Evolutionary conservation across 768 basidiomycete genomes (phyloP), one percentile per base, ranked within the genome.

Genomic region (Leccinum aurantiacum): DNA sequence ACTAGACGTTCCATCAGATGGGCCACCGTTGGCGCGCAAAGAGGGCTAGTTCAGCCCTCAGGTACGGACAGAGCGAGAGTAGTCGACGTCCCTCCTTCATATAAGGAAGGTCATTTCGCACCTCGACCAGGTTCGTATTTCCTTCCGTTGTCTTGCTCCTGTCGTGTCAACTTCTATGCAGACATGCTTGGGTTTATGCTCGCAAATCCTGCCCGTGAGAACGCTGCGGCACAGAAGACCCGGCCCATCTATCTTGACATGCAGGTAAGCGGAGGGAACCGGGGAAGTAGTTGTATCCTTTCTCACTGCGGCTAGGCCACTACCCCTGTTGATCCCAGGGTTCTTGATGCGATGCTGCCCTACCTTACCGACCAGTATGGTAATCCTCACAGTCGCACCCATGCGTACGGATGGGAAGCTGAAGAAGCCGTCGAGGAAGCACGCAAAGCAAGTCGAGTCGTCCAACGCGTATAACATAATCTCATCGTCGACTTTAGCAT

Each of bases 401-500:
- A 99, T 75, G 94, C 97, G 1, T 99, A 98, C 74, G 97, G 97
- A 4, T 99, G 97, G 97, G 97, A 99, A 76, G 93, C 96, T 6
- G 97, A 99, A 69, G 82, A 88, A 69, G 97, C 90, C 0, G 92
- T 97, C 7, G 97, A 98, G 71, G 86, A 89, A 62, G 95, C 94
- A 3, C 85, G 97, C 56, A 88, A 91, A 82, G 94, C 88, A 24
- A 54, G 65, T 46, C 9, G 54, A 22, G 69, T 71, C 15, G 10
- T 54, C 35, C 67, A 58, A 48, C 14, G 7, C 37, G 24, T 27
- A 5, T 41, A 15, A 22, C 15, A 53, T 56, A 6, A 7, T 56
- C 37, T 59, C 58, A 53, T 56, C 25, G 25, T 58, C 27, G 33
- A 25, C 41, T 35, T 35, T 68, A 98, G 92, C 82, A 96, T 69